Conservation (phyloP, 345 rosid genomes). For the Euphorbia tirucalli region DNA sequence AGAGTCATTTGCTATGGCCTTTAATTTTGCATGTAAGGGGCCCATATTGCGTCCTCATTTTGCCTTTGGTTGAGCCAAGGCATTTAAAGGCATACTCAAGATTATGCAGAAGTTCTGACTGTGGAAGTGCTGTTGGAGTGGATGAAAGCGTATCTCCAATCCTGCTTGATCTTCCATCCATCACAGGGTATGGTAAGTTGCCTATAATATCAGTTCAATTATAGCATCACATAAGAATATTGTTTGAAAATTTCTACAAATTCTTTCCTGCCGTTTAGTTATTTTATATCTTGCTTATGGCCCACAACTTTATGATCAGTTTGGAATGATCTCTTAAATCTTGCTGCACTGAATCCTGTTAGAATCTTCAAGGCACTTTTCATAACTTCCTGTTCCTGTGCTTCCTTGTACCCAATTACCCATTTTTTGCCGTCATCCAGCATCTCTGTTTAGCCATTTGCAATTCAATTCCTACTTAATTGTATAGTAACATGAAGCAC, state of each 20-base stretch:
- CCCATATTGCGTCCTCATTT: slow-evolving; percentile 53
- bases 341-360: background rate
- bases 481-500: background rate
- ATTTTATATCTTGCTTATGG: background rate
- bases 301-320: background rate
- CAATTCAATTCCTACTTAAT: background rate
- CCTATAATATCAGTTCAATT: slow-evolving; percentile 19
- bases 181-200: slow-evolving; percentile 89
- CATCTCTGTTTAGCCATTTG: background rate
- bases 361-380: background rate
- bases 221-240: background rate
- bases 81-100: slow-evolving; percentile 55
- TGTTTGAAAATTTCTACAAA: background rate
- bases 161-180: slow-evolving; percentile 83
- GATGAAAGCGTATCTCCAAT: slow-evolving; percentile 71
- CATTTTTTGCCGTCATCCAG: too few species aligned
- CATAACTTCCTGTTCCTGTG: background rate
- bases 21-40: slow-evolving; percentile 67
- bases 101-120: slow-evolving; percentile 61
- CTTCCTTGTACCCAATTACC: too few species aligned
- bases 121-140: slow-evolving; percentile 71
- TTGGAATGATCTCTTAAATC: background rate
- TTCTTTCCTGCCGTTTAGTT: background rate
- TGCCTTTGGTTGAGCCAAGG: slow-evolving; percentile 73
- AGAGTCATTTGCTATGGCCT: slow-evolving; percentile 66